Percentiles rank a stretch among this genome's conserved stretches.
Conservation (phyloP, 1,139 yeast genomes). For the Hansenula anomala region DNA sequence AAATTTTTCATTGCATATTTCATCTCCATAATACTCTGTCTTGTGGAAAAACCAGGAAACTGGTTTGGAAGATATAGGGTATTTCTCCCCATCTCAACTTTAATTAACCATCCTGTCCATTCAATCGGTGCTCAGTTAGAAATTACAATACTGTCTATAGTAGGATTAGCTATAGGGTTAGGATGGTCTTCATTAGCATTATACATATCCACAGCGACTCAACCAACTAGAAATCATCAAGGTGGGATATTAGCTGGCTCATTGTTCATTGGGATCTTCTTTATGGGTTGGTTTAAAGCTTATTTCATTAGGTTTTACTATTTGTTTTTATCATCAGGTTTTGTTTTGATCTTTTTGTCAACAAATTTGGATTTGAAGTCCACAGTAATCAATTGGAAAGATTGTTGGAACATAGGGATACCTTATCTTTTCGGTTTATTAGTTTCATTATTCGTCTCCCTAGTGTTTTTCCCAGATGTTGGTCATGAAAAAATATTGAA, state of each 20-base stretch:
- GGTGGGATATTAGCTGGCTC: slow-evolving; percentile 44
- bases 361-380: slow-evolving; percentile 22
- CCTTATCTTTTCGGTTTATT: slow-evolving; percentile 40
- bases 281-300: slow-evolving; percentile 38
- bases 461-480: slow-evolving; percentile 33
- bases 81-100: slow-evolving; percentile 36
- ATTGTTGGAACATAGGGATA: slow-evolving; percentile 37
- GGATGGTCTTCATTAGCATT: slow-evolving; percentile 42
- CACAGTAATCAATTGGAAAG: slow-evolving; percentile 29
- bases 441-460: slow-evolving; percentile 32
- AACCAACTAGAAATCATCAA: slow-evolving; percentile 34
- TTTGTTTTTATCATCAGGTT: slow-evolving; percentile 30
- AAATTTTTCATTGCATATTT: slow-evolving; percentile 38
- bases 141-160: slow-evolving; percentile 33
- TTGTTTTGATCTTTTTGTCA: slow-evolving; percentile 31
- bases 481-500: slow-evolving; percentile 29
- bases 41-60: slow-evolving; percentile 29
- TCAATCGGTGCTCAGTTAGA: slow-evolving; percentile 45
- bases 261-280: slow-evolving; percentile 31
- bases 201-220: slow-evolving; percentile 35
- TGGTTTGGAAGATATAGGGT: slow-evolving; percentile 39
- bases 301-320: slow-evolving; percentile 36
- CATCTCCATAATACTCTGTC: slow-evolving; percentile 33
- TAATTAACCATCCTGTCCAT: slow-evolving; percentile 43
- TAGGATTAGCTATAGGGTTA: slow-evolving; percentile 43